These are phyloP conservation scores for Kwoniella pini DNA, from an alignment of 768 basidiomycete genomes.

Conservation along the genomic window DNA sequence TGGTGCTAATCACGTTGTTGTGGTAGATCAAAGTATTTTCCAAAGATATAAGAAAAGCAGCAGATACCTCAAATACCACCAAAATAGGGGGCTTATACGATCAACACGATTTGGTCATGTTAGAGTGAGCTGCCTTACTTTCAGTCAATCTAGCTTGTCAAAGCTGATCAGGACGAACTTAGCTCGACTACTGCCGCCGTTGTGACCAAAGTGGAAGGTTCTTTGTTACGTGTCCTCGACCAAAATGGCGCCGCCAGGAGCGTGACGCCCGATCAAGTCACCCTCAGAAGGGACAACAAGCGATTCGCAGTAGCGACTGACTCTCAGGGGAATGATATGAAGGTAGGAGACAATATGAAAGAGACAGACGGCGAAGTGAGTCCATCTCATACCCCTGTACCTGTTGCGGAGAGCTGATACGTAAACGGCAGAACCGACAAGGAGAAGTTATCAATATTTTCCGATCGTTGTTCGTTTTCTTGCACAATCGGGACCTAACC, in stretches of 20 bases:
- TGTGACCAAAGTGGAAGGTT: slow-evolving; percentile 94
- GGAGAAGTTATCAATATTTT: slow-evolving; percentile 91
- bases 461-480: slow-evolving; percentile 89
- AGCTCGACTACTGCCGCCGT: slow-evolving; percentile 93
- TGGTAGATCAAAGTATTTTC: slow-evolving; percentile 90
- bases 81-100: slow-evolving; percentile 92
- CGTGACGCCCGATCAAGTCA: slow-evolving; percentile 91
- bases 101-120: slow-evolving; percentile 91
- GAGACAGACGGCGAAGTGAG: slow-evolving; percentile 84
- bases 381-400: too few species aligned
- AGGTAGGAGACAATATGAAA: slow-evolving; percentile 86
- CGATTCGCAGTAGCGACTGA: slow-evolving; percentile 83
- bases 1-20: slow-evolving; percentile 12
- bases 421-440: slow-evolving; percentile 65
- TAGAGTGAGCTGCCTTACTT: slow-evolving; percentile 68
- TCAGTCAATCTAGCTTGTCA: not conserved
- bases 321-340: slow-evolving; percentile 80
- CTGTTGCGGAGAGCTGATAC: slow-evolving; percentile 10
- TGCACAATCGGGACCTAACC: slow-evolving; percentile 83
- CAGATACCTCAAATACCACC: slow-evolving; percentile 90
- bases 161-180: slow-evolving; percentile 14
- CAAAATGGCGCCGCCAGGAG: slow-evolving; percentile 86
- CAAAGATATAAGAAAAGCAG: slow-evolving; percentile 94
- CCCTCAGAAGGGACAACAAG: slow-evolving; percentile 78
- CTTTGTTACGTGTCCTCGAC: slow-evolving; percentile 92